Conservation (phyloP, 129 eudicot species). For the Lactuca saligna region DNA sequence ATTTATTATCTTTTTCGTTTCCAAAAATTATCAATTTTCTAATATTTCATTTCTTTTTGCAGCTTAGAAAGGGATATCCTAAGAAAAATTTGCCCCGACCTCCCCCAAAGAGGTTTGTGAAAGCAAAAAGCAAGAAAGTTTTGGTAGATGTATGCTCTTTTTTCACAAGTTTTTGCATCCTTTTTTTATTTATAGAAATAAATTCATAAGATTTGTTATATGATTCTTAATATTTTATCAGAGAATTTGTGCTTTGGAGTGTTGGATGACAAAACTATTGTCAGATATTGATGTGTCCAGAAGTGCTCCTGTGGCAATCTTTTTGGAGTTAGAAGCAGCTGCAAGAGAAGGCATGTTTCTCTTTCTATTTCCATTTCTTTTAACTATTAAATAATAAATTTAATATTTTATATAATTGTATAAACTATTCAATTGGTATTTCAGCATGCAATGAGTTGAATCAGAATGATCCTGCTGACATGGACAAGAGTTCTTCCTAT, state of each 20-base stretch:
- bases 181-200: not conserved
- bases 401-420: not conserved
- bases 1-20: not conserved
- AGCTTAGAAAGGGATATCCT: slow-evolving; percentile 68
- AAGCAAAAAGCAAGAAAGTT: slow-evolving; percentile 42
- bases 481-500: not conserved
- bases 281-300: slow-evolving; percentile 75
- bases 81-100: slow-evolving; percentile 56
- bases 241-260: slow-evolving; percentile 80
- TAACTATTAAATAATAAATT: not conserved
- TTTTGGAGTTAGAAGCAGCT: slow-evolving; percentile 89
- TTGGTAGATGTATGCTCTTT: slow-evolving; percentile 61
- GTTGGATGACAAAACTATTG: slow-evolving; percentile 70
- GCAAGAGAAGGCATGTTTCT: slow-evolving; percentile 73
- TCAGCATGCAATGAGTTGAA: slow-evolving; percentile 62
- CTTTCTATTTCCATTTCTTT: slow-evolving; percentile 31
- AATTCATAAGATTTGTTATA: not conserved
- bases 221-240: slow-evolving; percentile 40
- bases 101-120: slow-evolving; percentile 73
- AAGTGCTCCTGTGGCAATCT: slow-evolving; percentile 72
- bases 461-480: slow-evolving; percentile 35
- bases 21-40: not conserved
- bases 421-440: slow-evolving; percentile 27
- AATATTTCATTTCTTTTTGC: slow-evolving; percentile 26
- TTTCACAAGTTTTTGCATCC: not conserved